These are phyloP conservation scores for Petunia secreta DNA, from an alignment of 257 asterid genomes.

Conservation along the genomic window DNA sequence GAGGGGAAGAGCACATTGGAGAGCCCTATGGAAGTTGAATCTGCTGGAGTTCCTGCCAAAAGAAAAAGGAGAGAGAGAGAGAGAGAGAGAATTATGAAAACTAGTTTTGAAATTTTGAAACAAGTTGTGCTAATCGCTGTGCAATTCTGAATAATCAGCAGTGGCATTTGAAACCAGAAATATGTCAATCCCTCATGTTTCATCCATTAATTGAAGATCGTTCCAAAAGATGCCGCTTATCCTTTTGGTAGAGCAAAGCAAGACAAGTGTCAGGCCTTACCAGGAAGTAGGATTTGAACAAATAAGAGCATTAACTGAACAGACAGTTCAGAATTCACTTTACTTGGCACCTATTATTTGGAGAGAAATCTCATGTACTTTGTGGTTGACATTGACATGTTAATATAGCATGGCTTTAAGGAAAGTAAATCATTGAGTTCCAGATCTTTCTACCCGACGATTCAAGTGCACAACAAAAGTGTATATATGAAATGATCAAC, in stretches of 20 bases:
- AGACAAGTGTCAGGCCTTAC: not conserved
- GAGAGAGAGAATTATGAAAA: not conserved
- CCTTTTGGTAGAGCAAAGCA: not conserved
- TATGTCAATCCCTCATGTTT: constrained; percentile 5
- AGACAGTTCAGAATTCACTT: not conserved
- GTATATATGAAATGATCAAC: not conserved
- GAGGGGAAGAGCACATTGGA: constrained; percentile 69
- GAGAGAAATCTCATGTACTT: not conserved
- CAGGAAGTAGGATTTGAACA: not conserved
- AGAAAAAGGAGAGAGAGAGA: not conserved
- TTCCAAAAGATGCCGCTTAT: not conserved
- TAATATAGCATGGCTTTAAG: not conserved
- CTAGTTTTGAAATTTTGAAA: not conserved
- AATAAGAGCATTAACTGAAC: not conserved
- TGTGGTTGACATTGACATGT: not conserved
- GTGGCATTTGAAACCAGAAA: not conserved
- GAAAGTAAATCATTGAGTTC: not conserved
- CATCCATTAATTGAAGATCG: not conserved
- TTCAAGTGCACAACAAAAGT: constrained; percentile 6
- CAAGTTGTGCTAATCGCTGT: not conserved
- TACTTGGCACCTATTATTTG: not conserved
- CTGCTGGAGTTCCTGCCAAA: constrained; percentile 82
- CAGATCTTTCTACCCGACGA: not conserved
- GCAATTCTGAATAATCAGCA: constrained; percentile 2
- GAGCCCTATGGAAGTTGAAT: constrained; percentile 78